Conservation (phyloP, 2,329 filamentous ascomycete species). For the Cercospora sp. region DNA sequence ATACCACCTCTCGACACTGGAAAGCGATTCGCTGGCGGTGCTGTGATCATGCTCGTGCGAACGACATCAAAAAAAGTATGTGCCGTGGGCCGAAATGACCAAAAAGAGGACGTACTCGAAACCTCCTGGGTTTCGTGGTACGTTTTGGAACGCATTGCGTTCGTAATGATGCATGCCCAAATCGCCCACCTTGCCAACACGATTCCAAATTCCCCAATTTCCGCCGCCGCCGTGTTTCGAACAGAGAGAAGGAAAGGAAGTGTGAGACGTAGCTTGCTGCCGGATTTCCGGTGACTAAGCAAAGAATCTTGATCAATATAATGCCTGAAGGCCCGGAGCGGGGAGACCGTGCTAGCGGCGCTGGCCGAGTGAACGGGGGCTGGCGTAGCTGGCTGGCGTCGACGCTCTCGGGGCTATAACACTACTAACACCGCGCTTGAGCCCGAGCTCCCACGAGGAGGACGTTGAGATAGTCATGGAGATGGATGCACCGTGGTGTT, state of each 20-base stretch:
- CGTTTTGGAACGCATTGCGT: no score
- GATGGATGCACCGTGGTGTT: background rate
- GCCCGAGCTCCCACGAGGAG: background rate
- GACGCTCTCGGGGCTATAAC: background rate
- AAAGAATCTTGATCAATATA: no score
- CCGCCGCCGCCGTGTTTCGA: background rate
- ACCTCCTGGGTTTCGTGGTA: no score
- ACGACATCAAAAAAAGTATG: no score
- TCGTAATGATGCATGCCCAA: no score
- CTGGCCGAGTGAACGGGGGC: background rate
- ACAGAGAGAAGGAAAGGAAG: background rate
- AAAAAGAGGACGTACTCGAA: no score
- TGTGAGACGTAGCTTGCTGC: no score
- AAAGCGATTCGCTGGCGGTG: no score
- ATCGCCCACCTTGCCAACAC: background rate
- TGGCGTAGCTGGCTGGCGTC: background rate
- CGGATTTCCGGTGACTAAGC: no score
- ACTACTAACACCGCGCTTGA: background rate
- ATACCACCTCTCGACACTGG: no score
- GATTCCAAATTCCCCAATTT: background rate
- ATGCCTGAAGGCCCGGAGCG: background rate
- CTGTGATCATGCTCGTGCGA: no score
- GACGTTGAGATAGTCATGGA: background rate
- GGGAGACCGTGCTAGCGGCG: background rate
- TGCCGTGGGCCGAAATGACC: no score